Base-by-base conservation (phyloP, 306 rosid species). In the Quercus wislizeni region DNA sequence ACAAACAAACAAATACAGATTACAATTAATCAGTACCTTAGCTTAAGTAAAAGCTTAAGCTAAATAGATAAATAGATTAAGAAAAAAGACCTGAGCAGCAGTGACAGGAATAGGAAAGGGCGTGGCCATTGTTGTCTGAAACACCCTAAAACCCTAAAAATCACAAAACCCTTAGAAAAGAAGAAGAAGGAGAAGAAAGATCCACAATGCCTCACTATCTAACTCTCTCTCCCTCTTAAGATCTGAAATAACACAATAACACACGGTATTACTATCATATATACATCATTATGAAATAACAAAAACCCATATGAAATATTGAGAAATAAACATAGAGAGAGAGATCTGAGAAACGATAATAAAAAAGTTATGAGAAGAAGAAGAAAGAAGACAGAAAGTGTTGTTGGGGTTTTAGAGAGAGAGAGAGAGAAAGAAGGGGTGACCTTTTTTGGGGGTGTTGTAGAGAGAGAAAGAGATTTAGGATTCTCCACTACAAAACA, bases 71-170 rank as follows among this genome's bases (percentile, higher is more conserved):
- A 15, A 55, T 71, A 31, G 49, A 68, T 23, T 41, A 55, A 8
- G 25, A 30, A 12, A 15, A 49, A 30, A 67, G 86, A 95, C 99
- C 99, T 95, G 99, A 77, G 94, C 91, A 51, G 99, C 97, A 35
- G 97, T 87, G 74, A 93, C 89, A 19, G 90, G 91, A 85, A 90
- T 81, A 83, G 97, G 89, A 78, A 84, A 95, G 55, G 97, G 87
- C 38, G 96, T 79, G 59, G 97, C 97, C 99, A 93, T 95, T 54
- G 46, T 41, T 41, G 46, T 79, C 41, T 77, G 84, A 73, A 82
- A 78, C 84, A 86, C 84, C 87, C 96, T 84, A 80, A 92, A 88
- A 86, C 92, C 97, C 94, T 86, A 78, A 76, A 23, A 23, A 71
- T 13, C 27, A 56, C 54, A 76, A 78, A 84, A 86, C 83, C 82